Base-by-base conservation (phyloP, 257 asterid species). In the Solanum pinnatisectum region DNA sequence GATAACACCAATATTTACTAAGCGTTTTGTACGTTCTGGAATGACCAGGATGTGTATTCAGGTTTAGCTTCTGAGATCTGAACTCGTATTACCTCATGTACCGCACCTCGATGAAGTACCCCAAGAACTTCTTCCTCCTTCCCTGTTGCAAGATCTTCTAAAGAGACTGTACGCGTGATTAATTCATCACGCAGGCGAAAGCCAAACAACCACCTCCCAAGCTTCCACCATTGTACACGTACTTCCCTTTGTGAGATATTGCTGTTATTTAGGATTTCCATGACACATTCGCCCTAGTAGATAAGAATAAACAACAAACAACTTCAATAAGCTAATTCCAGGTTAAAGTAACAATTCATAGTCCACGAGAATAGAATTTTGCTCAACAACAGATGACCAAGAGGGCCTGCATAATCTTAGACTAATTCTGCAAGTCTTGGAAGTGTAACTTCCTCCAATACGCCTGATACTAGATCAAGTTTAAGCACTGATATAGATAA, bases 181-280 rank as follows among this genome's bases (percentile, higher is more conserved):
- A 88, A 89, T 67, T 95, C 98, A 40, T 95, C 98, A n/a, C 94
- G 84, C 16, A 93, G 85, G 56, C 98, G 96, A 36, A 93, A 95
- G 49, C 99, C 98, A 83, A 91, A 88, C 79, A 94, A 92, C 98
- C 98, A 95, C 83, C 98, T 91, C 13, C 99, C 97, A 1, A 95
- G 94, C 91, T 95, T 95, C 99, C 98, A 95, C 98, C 98, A 95
- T 52, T 91, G 95, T 84, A 95, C 95, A 27, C 96, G 87, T 63
- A 95, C 96, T 86, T 92, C 88, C 91, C 99, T 92, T 73, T 95
- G 94, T 11, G 94, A 90, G 35, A 96, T 92, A 78, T 87, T 85
- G 91, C 88, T 67, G 81, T 39, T 89, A 13, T 87, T 84, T 7
- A 95, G 90, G 67, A 93, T 95, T 90, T 95, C 94, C 70, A 81